Evolutionary conservation across 148 eudicot species (phyloP).

Genomic region (Simmondsia chinensis): DNA sequence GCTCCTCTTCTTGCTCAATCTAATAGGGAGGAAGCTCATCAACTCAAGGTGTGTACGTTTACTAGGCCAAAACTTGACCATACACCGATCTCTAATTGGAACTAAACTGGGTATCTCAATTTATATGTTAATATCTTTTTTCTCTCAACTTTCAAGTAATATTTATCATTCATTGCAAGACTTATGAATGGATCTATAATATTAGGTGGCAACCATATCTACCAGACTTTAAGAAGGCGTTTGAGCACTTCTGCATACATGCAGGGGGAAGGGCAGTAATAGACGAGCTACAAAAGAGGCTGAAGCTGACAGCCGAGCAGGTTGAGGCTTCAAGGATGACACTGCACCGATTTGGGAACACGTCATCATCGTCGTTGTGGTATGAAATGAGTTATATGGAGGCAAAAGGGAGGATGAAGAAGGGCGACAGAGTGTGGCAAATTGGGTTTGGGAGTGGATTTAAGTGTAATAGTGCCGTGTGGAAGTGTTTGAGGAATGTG

Average conservation of each 20-base stretch:
- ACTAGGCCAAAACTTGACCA: no score
- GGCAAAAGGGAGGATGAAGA: conserved; percentile 43
- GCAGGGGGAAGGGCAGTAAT: conserved; percentile 52
- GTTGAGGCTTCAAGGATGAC: conserved; percentile 51
- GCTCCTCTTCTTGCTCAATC: conserved; percentile 18
- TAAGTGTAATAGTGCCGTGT: conserved; percentile 52
- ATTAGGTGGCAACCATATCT: conserved; percentile 27
- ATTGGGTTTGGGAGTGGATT: conserved; percentile 47
- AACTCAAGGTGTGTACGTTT: no score
- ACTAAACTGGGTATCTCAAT: no score
- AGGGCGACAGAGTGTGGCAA: conserved; percentile 50
- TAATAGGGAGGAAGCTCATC: conserved; percentile 21
- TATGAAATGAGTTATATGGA: conserved; percentile 43
- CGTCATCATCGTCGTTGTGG: conserved; percentile 48
- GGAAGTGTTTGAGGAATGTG: conserved; percentile 25
- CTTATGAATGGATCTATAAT: no score
- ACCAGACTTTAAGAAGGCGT: conserved; percentile 43
- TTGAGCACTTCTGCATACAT: conserved; percentile 54
- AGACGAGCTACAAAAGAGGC: conserved; percentile 45
- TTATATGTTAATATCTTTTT: no score
- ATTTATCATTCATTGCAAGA: no score
- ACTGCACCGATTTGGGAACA: conserved; percentile 44
- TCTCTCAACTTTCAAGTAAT: no score
- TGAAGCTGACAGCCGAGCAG: conserved; percentile 21
- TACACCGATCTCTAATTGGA: no score